Percentiles rank a stretch among this genome's conserved stretches.
Evolutionary conservation across 164 flowering plant genomes (phyloP).

Genomic region (Vitis cinerea): DNA sequence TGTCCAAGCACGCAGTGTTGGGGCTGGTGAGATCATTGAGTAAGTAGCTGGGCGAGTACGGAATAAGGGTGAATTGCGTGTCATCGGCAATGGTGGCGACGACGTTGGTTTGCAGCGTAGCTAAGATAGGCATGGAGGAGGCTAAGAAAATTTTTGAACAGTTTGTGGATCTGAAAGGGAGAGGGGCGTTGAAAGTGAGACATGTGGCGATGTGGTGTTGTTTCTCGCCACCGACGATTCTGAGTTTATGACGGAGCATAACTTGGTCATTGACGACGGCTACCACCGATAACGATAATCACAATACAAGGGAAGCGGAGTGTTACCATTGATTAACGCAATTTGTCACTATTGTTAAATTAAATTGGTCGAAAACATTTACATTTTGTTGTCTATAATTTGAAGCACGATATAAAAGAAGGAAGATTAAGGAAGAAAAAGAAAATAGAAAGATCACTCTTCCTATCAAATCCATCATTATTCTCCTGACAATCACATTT

Average conservation of each 20-base stretch:
- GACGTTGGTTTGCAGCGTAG: conserved; percentile 16
- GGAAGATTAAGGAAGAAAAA: too few relatives aligned
- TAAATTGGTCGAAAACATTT: too few relatives aligned
- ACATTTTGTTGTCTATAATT: too few relatives aligned
- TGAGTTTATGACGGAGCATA: conserved; percentile 36
- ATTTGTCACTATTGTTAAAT: too few relatives aligned
- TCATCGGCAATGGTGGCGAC: conserved; percentile 45
- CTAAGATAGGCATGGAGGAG: conserved; percentile 13
- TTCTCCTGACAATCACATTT: too few relatives aligned
- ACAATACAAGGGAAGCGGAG: too few relatives aligned
- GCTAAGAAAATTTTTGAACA: conserved; percentile 16
- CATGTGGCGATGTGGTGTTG: conserved; percentile 59
- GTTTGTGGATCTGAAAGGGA: conserved; percentile 18
- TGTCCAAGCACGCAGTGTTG: conserved; percentile 57
- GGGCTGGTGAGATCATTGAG: conserved; percentile 46
- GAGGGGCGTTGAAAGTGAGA: conserved; percentile 15
- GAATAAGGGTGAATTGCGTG: conserved; percentile 51
- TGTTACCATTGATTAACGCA: too few relatives aligned
- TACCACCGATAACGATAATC: not conserved
- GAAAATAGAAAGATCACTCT: too few relatives aligned
- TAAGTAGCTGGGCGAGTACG: conserved; percentile 36
- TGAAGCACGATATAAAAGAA: too few relatives aligned
- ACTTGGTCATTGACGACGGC: conserved; percentile 48
- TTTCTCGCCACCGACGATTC: conserved; percentile 46
- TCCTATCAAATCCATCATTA: too few relatives aligned